phyloP scores from a whole-genome alignment of 2,329 filamentous ascomycete species.

The Penicillium capsulatum region DNA sequence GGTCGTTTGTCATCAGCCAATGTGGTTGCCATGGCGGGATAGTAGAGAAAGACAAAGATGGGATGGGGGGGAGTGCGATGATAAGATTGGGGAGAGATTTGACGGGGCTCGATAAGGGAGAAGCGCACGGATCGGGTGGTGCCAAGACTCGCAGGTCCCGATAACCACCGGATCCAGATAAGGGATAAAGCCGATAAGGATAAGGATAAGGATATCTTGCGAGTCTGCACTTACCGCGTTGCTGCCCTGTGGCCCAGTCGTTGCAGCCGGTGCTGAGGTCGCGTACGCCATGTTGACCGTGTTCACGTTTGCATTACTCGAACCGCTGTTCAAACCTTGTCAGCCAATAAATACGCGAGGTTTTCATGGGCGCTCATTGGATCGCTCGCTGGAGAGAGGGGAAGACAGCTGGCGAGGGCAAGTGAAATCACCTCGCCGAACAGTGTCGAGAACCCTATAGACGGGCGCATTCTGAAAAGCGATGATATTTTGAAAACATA shows the following conservation, averaged over 20 bases:
- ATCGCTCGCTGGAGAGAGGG: constrained; percentile 9
- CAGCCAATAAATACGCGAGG: constrained; percentile 20
- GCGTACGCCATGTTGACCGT: constrained; percentile 60
- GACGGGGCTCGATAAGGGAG: constrained; percentile 45
- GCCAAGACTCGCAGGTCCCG: constrained; percentile 35
- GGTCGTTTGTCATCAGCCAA: constrained; percentile 50
- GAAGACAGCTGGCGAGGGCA: constrained; percentile 3
- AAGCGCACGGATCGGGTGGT: constrained; percentile 32
- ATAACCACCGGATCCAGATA: constrained; percentile 27
- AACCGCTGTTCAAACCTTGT: constrained; percentile 28
- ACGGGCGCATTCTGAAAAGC: background rate
- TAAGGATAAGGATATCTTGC: constrained; percentile 3
- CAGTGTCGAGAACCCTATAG: no score
- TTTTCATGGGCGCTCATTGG: constrained; percentile 13
- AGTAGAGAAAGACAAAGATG: constrained; percentile 18
- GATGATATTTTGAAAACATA: constrained; percentile 31
- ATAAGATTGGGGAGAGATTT: constrained; percentile 36
- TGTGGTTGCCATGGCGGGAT: constrained; percentile 42
- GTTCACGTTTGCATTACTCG: constrained; percentile 47
- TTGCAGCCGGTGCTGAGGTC: constrained; percentile 62
- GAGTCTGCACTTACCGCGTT: constrained; percentile 38
- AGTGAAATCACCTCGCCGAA: no score
- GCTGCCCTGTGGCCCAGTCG: constrained; percentile 58
- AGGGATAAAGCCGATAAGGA: constrained; percentile 9
- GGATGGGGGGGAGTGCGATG: background rate